Percentiles rank a stretch among this genome's conserved stretches.
These are phyloP conservation scores for Thalassiosira exigua DNA, from an alignment of 352 stramenopile species.

Conservation along the genomic window DNA sequence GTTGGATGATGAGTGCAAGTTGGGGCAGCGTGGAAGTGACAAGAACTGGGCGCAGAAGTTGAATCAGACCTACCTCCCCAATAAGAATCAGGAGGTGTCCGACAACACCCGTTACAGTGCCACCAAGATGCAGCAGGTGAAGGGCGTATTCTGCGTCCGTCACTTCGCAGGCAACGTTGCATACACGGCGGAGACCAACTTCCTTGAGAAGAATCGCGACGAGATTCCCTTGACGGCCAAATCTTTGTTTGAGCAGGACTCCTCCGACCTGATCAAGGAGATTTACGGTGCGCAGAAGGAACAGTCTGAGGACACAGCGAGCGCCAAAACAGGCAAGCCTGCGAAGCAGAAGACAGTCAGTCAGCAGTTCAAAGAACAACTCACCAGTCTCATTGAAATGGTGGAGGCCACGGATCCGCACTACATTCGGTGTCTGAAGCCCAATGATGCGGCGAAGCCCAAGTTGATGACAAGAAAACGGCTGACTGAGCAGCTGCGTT, in stretches of 20 bases:
- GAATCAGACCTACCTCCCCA: slow-evolving; percentile 83
- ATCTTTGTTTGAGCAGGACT: slow-evolving; percentile 80
- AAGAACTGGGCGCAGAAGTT: slow-evolving; percentile 85
- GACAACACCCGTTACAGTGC: slow-evolving; percentile 82
- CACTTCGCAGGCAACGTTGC: slow-evolving; percentile 85
- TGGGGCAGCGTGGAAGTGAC: slow-evolving; percentile 80
- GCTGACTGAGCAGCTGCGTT: slow-evolving; percentile 94
- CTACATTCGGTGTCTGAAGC: slow-evolving; percentile 87
- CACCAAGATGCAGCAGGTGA: slow-evolving; percentile 79
- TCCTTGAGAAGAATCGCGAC: slow-evolving; percentile 87
- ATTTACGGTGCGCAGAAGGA: slow-evolving; percentile 80
- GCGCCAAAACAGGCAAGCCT: slow-evolving; percentile 34
- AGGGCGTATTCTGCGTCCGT: slow-evolving; percentile 79
- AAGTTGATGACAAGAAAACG: slow-evolving; percentile 90
- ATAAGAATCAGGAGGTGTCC: slow-evolving; percentile 79
- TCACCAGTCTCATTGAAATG: slow-evolving; percentile 83
- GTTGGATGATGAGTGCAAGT: slow-evolving; percentile 84
- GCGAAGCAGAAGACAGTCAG: slow-evolving; percentile 85
- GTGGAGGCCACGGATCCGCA: slow-evolving; percentile 85
- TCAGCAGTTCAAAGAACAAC: slow-evolving; percentile 87
- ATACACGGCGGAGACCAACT: slow-evolving; percentile 83
- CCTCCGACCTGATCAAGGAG: slow-evolving; percentile 77
- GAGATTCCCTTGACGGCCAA: slow-evolving; percentile 82
- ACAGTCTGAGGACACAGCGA: slow-evolving; percentile 59
- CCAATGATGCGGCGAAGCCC: slow-evolving; percentile 93